Conservation (phyloP, 2,329 filamentous ascomycete species). For the Teratosphaeria nubilosa region DNA sequence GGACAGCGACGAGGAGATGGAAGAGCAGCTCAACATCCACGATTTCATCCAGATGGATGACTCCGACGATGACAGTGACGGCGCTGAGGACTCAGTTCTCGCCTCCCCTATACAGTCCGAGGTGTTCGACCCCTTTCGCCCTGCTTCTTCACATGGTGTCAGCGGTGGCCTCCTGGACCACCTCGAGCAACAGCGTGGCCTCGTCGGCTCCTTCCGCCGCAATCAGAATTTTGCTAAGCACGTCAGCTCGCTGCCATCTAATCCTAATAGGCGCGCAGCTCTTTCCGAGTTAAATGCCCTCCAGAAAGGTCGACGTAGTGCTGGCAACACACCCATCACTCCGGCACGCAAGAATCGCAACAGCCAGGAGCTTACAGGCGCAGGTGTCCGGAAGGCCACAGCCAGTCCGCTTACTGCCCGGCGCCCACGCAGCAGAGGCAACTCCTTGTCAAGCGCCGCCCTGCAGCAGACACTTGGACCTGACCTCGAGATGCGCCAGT, state of each 20-base stretch:
- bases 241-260: conserved; percentile 47
- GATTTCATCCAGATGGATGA: conserved; percentile 20
- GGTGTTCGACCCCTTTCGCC: conserved; percentile 11
- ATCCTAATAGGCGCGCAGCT: conserved; percentile 52
- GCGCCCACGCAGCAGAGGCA: conserved; percentile 12
- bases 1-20: conserved; percentile 10
- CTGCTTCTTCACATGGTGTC: conserved; percentile 5
- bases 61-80: conserved; percentile 22
- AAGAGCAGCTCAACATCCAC: conserved; percentile 14
- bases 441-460: conserved; percentile 3
- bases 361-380: conserved; percentile 18
- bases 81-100: conserved; percentile 40
- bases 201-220: conserved; percentile 67
- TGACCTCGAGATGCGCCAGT: conserved; percentile 3
- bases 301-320: conserved; percentile 56
- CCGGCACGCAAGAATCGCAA: conserved; percentile 41
- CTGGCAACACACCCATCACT: conserved; percentile 58
- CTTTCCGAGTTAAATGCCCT: conserved; percentile 50
- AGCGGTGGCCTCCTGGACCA: conserved; percentile 45
- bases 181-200: conserved; percentile 50
- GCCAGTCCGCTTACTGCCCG: conserved; percentile 11
- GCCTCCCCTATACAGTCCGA: conserved; percentile 12
- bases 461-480: conserved; percentile 7
- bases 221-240: conserved; percentile 43
- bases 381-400: conserved; percentile 20